phyloP scores from a whole-genome alignment of 495 filamentous ascomycete genomes.

The Tuber brumale region DNA sequence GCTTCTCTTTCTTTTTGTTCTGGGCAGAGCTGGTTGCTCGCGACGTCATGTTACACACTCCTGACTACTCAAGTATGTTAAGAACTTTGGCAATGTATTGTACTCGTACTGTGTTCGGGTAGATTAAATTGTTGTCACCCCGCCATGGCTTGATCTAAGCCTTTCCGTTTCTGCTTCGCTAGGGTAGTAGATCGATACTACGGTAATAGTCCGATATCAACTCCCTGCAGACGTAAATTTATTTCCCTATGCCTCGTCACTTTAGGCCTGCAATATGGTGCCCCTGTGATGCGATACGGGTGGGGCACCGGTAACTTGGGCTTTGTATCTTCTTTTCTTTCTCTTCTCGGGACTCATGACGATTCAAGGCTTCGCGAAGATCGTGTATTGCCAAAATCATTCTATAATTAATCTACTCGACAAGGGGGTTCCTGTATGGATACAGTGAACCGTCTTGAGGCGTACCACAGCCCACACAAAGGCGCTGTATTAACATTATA shows the following conservation, averaged over 20 bases:
- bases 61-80: neutral
- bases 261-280: neutral
- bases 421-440: neutral
- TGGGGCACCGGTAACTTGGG: neutral
- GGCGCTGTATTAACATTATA: neutral
- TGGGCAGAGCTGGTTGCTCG: neutral
- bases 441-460: neutral
- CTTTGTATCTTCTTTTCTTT: neutral
- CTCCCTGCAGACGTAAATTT: neutral
- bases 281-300: neutral
- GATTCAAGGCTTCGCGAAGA: neutral
- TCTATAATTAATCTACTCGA: neutral
- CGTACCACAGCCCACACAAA: neutral
- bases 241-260: neutral
- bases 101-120: neutral
- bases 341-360: neutral
- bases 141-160: neutral
- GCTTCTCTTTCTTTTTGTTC: neutral
- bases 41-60: conserved; percentile 3
- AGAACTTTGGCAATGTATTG: neutral
- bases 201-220: neutral
- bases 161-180: neutral
- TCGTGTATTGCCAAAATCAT: neutral
- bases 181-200: neutral
- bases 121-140: neutral